phyloP scores from a whole-genome alignment of 768 basidiomycete species.

The Dentipellis fragilis region DNA sequence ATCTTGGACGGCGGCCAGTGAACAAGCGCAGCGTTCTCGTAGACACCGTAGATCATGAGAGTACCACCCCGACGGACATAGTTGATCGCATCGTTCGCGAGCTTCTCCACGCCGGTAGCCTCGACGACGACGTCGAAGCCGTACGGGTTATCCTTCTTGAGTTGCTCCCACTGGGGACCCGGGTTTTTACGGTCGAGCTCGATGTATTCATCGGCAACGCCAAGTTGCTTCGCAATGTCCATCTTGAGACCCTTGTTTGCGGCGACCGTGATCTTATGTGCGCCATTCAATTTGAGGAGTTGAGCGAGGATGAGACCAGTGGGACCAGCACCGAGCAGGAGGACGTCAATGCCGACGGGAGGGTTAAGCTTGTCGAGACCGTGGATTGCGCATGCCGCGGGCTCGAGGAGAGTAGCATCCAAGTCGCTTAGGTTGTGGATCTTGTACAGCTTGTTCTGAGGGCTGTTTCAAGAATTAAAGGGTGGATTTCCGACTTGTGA shows the following conservation, averaged over 20 bases:
- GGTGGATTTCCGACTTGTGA: not conserved
- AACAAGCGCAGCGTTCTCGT: slow-evolving; percentile 75
- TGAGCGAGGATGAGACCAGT: slow-evolving; percentile 89
- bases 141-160: slow-evolving; percentile 75
- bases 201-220: slow-evolving; percentile 77
- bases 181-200: slow-evolving; percentile 74
- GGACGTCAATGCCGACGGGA: slow-evolving; percentile 74
- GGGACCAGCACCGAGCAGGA: slow-evolving; percentile 84
- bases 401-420: slow-evolving; percentile 82
- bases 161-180: slow-evolving; percentile 66
- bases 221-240: slow-evolving; percentile 71
- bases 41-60: slow-evolving; percentile 85
- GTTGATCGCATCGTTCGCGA: slow-evolving; percentile 85
- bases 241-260: slow-evolving; percentile 90
- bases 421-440: slow-evolving; percentile 81
- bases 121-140: slow-evolving; percentile 86
- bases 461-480: slow-evolving; percentile 23
- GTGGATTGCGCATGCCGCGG: slow-evolving; percentile 86
- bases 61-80: slow-evolving; percentile 83
- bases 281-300: slow-evolving; percentile 80
- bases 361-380: slow-evolving; percentile 83
- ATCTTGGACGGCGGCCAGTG: slow-evolving; percentile 85
- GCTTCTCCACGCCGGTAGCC: slow-evolving; percentile 74
- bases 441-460: slow-evolving; percentile 75
- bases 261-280: slow-evolving; percentile 69